phyloP scores from a whole-genome alignment of 2,329 filamentous ascomycete species.

The Parastagonospora avenae region DNA sequence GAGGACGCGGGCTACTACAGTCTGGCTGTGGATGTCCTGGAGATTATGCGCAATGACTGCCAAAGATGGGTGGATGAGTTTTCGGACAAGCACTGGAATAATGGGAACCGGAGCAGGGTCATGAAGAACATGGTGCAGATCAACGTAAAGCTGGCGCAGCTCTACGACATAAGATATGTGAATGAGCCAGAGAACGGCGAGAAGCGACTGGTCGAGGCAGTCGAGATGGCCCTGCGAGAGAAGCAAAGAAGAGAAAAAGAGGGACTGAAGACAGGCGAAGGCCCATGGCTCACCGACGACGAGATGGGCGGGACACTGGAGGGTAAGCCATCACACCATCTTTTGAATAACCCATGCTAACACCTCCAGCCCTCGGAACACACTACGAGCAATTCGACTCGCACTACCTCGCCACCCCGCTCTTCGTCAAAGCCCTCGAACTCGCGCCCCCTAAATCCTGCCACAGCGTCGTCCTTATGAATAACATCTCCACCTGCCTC shows the following conservation, averaged over 20 bases:
- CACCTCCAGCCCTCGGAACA: constrained; percentile 68
- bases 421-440: constrained; percentile 83
- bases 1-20: constrained; percentile 75
- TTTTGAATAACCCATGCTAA: constrained; percentile 9
- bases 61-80: constrained; percentile 55
- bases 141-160: constrained; percentile 80
- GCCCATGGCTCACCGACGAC: constrained; percentile 71
- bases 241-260: constrained; percentile 69
- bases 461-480: constrained; percentile 84
- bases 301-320: constrained; percentile 78
- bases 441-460: constrained; percentile 69
- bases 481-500: constrained; percentile 76
- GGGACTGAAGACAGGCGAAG: constrained; percentile 72
- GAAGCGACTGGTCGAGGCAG: constrained; percentile 76
- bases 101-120: constrained; percentile 65
- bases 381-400: constrained; percentile 76
- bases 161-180: constrained; percentile 79
- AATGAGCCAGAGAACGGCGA: constrained; percentile 76
- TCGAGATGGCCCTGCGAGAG: constrained; percentile 80
- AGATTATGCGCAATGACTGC: constrained; percentile 75
- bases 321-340: constrained; percentile 48
- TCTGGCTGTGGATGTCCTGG: constrained; percentile 75
- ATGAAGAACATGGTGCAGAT: constrained; percentile 76
- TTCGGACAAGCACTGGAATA: constrained; percentile 47
- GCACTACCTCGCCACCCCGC: constrained; percentile 80